These are phyloP conservation scores for Rutstroemia sp. DNA, from an alignment of 2,329 filamentous ascomycete genomes.

Conservation along the genomic window DNA sequence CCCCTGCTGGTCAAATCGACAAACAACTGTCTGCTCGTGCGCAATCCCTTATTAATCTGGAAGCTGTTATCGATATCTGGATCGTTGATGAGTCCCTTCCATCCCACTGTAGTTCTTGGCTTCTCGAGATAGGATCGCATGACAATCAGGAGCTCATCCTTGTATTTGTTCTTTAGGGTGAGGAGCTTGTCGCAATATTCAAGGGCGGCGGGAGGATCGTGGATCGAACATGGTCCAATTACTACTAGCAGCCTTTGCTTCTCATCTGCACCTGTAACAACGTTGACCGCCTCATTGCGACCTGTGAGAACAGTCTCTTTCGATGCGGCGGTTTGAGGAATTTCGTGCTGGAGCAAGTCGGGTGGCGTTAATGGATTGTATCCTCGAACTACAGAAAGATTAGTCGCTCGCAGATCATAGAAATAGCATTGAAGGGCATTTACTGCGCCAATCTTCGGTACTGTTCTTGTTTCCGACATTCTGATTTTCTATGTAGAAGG, in stretches of 20 bases:
- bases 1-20: constrained; percentile 84
- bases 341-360: constrained; percentile 91
- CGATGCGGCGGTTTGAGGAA: constrained; percentile 45
- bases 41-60: constrained; percentile 97
- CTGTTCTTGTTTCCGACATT: constrained; percentile 67
- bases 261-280: constrained; percentile 58
- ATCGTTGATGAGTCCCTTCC: constrained; percentile 98
- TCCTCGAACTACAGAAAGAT: constrained; percentile 36
- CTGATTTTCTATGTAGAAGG: constrained; percentile 71
- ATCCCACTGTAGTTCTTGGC: constrained; percentile 93
- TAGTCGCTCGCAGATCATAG: neutral
- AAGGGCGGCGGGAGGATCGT: constrained; percentile 83
- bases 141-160: constrained; percentile 83
- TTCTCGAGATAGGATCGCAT: constrained; percentile 99
- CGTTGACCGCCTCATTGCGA: constrained; percentile 57
- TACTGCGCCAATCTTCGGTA: constrained; percentile 80
- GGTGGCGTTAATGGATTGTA: constrained; percentile 92
- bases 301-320: constrained; percentile 50
- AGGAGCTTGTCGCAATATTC: constrained; percentile 87
- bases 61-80: constrained; percentile 97
- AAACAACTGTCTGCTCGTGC: constrained; percentile 81
- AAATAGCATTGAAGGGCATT: constrained; percentile 26
- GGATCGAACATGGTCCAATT: constrained; percentile 93
- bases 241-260: constrained; percentile 64
- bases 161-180: constrained; percentile 77